These are phyloP conservation scores for Ophiobolus disseminans DNA, from an alignment of 2,329 filamentous ascomycete genomes.

Conservation along the genomic window DNA sequence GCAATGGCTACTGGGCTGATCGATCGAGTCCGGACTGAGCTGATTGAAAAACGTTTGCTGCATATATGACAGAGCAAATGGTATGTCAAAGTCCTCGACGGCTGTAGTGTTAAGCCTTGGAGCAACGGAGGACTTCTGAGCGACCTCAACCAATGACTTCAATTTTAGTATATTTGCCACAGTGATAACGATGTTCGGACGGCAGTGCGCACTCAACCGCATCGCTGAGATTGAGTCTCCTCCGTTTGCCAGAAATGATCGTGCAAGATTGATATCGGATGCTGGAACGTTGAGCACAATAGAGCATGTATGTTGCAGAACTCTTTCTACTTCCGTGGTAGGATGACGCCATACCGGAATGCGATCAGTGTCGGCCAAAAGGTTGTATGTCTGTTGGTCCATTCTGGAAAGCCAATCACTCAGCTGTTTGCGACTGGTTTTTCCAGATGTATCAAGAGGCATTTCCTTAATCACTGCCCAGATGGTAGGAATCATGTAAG, in stretches of 20 bases:
- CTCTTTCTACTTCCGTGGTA: neutral
- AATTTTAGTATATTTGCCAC: too few relatives aligned
- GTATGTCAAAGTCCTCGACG: neutral
- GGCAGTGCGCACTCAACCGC: neutral
- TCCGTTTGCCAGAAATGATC: neutral
- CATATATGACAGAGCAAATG: neutral
- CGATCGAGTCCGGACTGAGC: neutral
- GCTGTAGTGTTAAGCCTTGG: neutral
- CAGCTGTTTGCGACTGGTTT: too few relatives aligned
- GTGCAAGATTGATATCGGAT: neutral
- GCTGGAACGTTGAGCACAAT: neutral
- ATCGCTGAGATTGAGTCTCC: neutral
- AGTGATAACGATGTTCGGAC: neutral
- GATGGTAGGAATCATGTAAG: too few relatives aligned
- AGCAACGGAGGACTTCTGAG: neutral
- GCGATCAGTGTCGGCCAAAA: too few relatives aligned
- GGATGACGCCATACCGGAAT: neutral
- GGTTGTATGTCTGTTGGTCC: too few relatives aligned
- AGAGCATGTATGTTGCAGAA: neutral
- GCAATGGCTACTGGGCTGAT: too few relatives aligned
- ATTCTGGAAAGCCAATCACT: too few relatives aligned
- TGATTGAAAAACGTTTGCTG: neutral
- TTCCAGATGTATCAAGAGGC: too few relatives aligned
- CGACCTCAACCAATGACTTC: neutral
- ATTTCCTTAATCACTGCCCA: too few relatives aligned